A percentile compares a stretch with the other conserved stretches of the same genome.
Conservation (phyloP, 1,139 yeast species). For the Yamadazyma siamensis region DNA sequence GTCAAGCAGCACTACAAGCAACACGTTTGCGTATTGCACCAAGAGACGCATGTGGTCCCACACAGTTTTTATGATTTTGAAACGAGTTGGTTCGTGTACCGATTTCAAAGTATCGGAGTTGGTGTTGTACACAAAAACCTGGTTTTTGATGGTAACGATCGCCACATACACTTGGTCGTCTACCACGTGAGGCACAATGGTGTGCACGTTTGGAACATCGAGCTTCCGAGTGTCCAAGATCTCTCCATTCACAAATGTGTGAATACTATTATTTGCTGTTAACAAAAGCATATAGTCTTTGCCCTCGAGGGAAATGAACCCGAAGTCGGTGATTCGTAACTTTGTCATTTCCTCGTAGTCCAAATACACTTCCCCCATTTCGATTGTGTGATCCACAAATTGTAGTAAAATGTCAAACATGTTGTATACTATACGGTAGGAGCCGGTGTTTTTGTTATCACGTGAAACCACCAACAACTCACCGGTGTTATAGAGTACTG, state of each 20-base stretch:
- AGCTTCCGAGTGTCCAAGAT: neutral
- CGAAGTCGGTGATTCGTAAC: constrained; percentile 29
- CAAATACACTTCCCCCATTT: neutral
- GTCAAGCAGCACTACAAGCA: too few species aligned
- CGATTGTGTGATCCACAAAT: constrained; percentile 10
- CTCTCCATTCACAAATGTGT: constrained; percentile 3
- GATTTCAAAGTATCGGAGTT: neutral
- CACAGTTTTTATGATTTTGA: too few species aligned
- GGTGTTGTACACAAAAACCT: constrained; percentile 4
- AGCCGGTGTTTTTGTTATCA: constrained; percentile 18
- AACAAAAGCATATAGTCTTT: constrained; percentile 20
- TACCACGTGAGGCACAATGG: constrained; percentile 1
- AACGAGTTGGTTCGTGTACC: constrained; percentile 7
- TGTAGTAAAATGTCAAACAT: constrained; percentile 25
- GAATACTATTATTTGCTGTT: constrained; percentile 11
- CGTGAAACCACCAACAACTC: constrained; percentile 35
- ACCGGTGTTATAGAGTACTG: constrained; percentile 37
- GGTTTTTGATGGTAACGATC: constrained; percentile 4
- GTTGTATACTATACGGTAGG: constrained; percentile 23
- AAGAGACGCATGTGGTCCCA: too few species aligned
- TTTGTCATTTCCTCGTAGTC: constrained; percentile 16
- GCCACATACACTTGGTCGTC: constrained; percentile 6
- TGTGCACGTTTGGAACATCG: constrained; percentile 1
- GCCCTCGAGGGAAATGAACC: constrained; percentile 18
- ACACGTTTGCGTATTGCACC: too few species aligned